Percentiles rank a stretch among this genome's conserved stretches.
Evolutionary conservation across 345 rosid species (phyloP).

Genomic region (Moringa oleifera): DNA sequence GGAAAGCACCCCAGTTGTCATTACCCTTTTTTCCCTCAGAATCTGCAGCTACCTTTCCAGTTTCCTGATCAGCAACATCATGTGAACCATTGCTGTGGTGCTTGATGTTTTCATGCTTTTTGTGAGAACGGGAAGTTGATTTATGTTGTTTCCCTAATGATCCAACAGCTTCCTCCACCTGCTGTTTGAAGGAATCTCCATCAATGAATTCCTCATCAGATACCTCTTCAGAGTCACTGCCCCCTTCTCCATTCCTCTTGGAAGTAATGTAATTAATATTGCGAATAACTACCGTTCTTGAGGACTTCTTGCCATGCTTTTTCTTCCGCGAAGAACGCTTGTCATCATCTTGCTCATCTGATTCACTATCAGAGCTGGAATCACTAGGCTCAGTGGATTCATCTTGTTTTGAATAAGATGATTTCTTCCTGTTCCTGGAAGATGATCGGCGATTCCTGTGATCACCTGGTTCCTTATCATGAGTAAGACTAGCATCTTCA

Average conservation of each 20-base stretch:
- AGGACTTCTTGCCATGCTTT: constrained; percentile 63
- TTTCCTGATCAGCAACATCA: constrained; percentile 29
- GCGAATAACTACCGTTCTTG: constrained; percentile 86
- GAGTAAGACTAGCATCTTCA: constrained; percentile 39
- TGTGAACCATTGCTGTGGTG: constrained; percentile 19
- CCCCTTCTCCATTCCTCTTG: constrained; percentile 58
- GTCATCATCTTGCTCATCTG: constrained; percentile 30
- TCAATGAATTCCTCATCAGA: constrained; percentile 59
- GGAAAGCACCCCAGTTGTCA: constrained; percentile 82
- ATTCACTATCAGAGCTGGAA: constrained; percentile 42
- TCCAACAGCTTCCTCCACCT: constrained; percentile 83
- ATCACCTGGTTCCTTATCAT: constrained; percentile 43
- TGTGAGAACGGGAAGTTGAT: constrained; percentile 44
- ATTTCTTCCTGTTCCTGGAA: constrained; percentile 55
- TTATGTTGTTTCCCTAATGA: constrained; percentile 61
- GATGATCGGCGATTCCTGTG: constrained; percentile 38
- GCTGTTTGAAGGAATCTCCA: constrained; percentile 68
- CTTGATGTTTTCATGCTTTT: constrained; percentile 41
- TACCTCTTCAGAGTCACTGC: constrained; percentile 44
- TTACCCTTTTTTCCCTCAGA: constrained; percentile 38
- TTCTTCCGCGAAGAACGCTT: constrained; percentile 30
- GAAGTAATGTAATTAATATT: constrained; percentile 95
- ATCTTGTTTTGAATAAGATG: constrained; percentile 43
- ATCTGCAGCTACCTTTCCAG: constrained; percentile 15
- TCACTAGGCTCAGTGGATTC: constrained; percentile 47